These are phyloP conservation scores for Phytophthora pseudosyringae DNA, from an alignment of 352 stramenopile genomes.

Conservation along the genomic window DNA sequence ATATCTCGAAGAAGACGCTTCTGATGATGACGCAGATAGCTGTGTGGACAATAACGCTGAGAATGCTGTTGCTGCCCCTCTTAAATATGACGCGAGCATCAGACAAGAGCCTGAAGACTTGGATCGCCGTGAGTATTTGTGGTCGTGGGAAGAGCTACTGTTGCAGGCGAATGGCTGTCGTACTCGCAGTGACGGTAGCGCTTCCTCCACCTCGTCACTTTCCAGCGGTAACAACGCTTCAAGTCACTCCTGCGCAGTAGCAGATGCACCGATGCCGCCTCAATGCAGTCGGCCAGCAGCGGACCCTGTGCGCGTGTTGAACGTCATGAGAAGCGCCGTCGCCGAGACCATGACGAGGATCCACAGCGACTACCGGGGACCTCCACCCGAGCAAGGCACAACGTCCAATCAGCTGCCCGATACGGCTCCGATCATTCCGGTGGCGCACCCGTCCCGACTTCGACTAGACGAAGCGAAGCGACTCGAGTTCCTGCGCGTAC, in stretches of 20 bases:
- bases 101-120: neutral
- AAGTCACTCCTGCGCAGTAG: neutral
- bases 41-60: neutral
- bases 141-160: neutral
- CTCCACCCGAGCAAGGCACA: neutral
- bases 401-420: constrained; percentile 1
- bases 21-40: neutral
- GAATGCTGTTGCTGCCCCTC: neutral
- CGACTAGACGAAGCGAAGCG: constrained; percentile 34
- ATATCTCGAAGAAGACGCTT: neutral
- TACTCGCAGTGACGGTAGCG: neutral
- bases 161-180: neutral
- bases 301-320: constrained; percentile 12
- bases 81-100: neutral
- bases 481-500: constrained; percentile 48
- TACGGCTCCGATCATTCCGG: neutral
- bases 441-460: neutral
- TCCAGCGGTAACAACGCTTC: neutral
- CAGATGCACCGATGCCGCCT: neutral
- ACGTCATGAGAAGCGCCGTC: constrained; percentile 16
- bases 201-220: neutral
- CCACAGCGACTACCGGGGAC: constrained; percentile 8
- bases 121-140: neutral
- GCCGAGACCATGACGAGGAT: constrained; percentile 12
- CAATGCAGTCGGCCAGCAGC: neutral